Conservation (phyloP, 2,329 filamentous ascomycete genomes). For the Phialophora tarda region DNA sequence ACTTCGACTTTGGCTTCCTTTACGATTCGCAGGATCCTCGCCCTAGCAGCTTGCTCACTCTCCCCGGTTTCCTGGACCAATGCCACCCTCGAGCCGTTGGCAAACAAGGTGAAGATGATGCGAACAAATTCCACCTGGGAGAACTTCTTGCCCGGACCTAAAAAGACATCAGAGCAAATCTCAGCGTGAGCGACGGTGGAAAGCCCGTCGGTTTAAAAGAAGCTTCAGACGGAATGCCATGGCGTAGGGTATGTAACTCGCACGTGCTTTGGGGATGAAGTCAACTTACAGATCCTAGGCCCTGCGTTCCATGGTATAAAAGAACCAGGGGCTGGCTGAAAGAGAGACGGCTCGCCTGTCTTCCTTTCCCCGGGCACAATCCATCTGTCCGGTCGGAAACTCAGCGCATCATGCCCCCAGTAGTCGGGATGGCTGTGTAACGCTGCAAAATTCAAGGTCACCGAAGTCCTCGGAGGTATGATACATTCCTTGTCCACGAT, state of each 20-base stretch:
- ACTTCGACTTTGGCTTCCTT: constrained; percentile 27
- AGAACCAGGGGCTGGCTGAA: constrained; percentile 39
- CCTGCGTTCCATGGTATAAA: constrained; percentile 45
- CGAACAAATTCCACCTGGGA: constrained; percentile 47
- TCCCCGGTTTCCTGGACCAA: constrained; percentile 27
- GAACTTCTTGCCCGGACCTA: constrained; percentile 46
- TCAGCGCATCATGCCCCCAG: constrained; percentile 41
- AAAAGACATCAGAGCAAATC: background rate
- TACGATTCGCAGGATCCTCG: constrained; percentile 19
- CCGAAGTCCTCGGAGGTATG: constrained; percentile 38
- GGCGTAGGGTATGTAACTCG: background rate
- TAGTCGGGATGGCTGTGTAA: constrained; percentile 41
- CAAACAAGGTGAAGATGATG: constrained; percentile 40
- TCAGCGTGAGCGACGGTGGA: background rate
- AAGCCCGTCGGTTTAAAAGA: background rate
- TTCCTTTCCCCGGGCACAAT: constrained; percentile 49
- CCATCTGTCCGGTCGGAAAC: constrained; percentile 47
- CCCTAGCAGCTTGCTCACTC: constrained; percentile 20
- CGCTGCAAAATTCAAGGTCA: constrained; percentile 41
- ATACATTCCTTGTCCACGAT: constrained; percentile 30
- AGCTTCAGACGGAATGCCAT: background rate
- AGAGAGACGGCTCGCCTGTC: constrained; percentile 55
- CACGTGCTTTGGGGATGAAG: background rate
- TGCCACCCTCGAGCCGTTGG: constrained; percentile 25
- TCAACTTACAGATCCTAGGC: constrained; percentile 27